Evolutionary conservation across 1,139 yeast genomes (phyloP).

Genomic region (Arxiozyma bovina): DNA sequence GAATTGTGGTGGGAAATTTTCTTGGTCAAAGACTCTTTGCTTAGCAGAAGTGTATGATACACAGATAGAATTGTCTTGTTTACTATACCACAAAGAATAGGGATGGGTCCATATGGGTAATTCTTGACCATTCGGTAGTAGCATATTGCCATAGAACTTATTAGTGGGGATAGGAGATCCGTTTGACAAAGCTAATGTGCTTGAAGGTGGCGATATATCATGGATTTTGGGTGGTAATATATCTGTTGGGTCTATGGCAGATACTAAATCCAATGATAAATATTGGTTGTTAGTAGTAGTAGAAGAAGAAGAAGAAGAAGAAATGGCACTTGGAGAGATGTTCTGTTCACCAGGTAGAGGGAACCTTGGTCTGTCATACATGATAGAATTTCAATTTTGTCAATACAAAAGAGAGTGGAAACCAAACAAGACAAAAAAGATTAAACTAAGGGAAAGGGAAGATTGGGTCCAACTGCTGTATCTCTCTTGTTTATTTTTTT

Average conservation of each 20-base stretch:
- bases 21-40: conserved; percentile 67
- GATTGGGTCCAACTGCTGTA: too few relatives aligned
- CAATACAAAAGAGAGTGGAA: too few relatives aligned
- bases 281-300: background rate
- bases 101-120: conserved; percentile 75
- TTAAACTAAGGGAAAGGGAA: too few relatives aligned
- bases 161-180: conserved; percentile 61
- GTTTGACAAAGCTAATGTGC: conserved; percentile 31
- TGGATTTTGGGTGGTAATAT: conserved; percentile 31
- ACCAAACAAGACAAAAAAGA: too few relatives aligned
- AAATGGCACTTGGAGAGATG: background rate
- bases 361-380: conserved; percentile 3
- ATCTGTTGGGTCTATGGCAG: conserved; percentile 2
- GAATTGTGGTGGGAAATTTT: conserved; percentile 33
- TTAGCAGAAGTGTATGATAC: conserved; percentile 45
- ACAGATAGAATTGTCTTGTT: background rate
- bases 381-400: background rate
- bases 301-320: too few relatives aligned
- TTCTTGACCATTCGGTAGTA: conserved; percentile 51
- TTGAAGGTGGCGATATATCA: background rate
- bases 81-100: conserved; percentile 51
- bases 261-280: background rate
- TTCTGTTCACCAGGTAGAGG: background rate
- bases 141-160: conserved; percentile 72
- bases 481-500: too few relatives aligned